A percentile compares a stretch with the other conserved stretches of the same genome.
phyloP scores from a whole-genome alignment of 176 grass and related monocot species.

The Oryza coarctata region DNA sequence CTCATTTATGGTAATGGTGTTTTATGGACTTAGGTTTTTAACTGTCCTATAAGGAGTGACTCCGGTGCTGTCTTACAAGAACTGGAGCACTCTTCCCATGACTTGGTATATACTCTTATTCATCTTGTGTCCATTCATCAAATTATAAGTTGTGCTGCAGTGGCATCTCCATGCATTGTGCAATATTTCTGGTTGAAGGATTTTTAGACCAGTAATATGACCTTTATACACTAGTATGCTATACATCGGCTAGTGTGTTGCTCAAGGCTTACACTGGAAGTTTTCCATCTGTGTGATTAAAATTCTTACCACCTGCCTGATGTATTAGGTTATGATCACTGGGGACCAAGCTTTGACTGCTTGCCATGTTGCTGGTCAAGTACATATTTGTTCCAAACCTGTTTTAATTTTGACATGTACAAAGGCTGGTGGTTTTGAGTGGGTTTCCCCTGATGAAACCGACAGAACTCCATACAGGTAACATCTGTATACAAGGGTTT shows the following conservation, averaged over 20 bases:
- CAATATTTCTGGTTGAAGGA: not conserved
- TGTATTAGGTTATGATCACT: slow-evolving; percentile 94
- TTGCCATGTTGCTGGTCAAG: slow-evolving; percentile 96
- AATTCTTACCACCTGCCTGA: slow-evolving; percentile 25
- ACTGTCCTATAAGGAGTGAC: slow-evolving; percentile 91
- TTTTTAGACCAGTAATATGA: slow-evolving; percentile 7
- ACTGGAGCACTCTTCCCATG: slow-evolving; percentile 90
- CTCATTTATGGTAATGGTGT: not conserved
- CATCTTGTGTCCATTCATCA: not conserved
- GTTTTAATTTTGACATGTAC: slow-evolving; percentile 71
- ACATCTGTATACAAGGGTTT: slow-evolving; percentile 13
- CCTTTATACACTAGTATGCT: not conserved
- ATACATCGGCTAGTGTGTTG: not conserved
- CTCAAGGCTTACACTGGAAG: not conserved
- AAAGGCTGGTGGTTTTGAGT: slow-evolving; percentile 64
- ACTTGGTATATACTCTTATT: slow-evolving; percentile 67
- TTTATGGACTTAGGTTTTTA: slow-evolving; percentile 75
- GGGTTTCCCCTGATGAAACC: slow-evolving; percentile 94
- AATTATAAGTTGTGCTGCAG: not conserved
- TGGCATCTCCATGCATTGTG: not conserved
- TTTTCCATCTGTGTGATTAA: slow-evolving; percentile 35
- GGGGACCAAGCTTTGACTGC: slow-evolving; percentile 97
- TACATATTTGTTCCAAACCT: slow-evolving; percentile 79
- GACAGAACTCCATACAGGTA: slow-evolving; percentile 84
- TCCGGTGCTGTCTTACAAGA: slow-evolving; percentile 76